Evolutionary conservation across 179 eudicot genomes (phyloP).

Genomic region (Spinacia oleracea): DNA sequence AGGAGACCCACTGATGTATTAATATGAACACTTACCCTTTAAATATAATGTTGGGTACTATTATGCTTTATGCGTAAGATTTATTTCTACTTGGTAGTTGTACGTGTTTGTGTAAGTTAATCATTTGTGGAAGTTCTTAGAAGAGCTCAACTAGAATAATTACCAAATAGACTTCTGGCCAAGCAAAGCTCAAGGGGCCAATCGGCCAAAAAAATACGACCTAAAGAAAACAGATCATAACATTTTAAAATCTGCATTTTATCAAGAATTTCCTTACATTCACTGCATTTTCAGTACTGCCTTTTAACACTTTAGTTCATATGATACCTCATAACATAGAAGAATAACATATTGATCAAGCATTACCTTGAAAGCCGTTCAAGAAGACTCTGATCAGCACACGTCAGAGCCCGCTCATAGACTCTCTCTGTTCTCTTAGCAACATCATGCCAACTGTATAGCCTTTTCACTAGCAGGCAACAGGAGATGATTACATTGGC

Average conservation of each 20-base stretch:
- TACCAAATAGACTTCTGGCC: neutral
- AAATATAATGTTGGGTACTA: no score
- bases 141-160: neutral
- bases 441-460: conserved; percentile 97
- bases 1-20: no score
- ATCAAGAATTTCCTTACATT: neutral
- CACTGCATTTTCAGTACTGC: neutral
- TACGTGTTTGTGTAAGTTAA: neutral
- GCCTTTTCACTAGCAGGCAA: conserved; percentile 66
- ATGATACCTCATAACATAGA: conserved; percentile 4
- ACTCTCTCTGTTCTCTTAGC: conserved; percentile 90
- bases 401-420: conserved; percentile 76
- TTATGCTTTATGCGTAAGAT: no score
- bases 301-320: neutral
- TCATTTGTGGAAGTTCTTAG: neutral
- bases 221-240: neutral
- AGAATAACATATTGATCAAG: neutral
- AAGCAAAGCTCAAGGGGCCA: neutral
- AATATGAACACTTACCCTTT: no score
- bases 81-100: neutral
- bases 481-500: neutral
- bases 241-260: neutral
- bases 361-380: conserved; percentile 85
- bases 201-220: neutral
- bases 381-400: conserved; percentile 69